Evolutionary conservation across 2,329 filamentous ascomycete species (phyloP).

Genomic region (Falciphora oryzae): DNA sequence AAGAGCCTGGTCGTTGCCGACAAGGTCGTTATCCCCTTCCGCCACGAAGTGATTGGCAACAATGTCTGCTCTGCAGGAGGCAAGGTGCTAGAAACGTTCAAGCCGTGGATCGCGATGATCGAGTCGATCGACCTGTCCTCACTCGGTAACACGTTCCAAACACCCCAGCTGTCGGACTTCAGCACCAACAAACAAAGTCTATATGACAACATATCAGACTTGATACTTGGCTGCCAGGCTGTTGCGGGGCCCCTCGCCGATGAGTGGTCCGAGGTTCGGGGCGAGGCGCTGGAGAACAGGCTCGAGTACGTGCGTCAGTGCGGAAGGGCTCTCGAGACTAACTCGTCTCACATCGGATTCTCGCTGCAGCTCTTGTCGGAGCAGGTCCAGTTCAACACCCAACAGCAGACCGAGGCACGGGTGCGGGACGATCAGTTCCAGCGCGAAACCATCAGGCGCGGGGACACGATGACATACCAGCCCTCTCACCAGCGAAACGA

Average conservation of each 20-base stretch:
- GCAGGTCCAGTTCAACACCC: slow-evolving; percentile 57
- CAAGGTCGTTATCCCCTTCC: slow-evolving; percentile 72
- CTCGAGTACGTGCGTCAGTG: slow-evolving; percentile 74
- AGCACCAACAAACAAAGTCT: slow-evolving; percentile 85
- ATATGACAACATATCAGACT: slow-evolving; percentile 88
- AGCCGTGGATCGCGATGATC: slow-evolving; percentile 81
- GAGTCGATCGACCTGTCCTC: slow-evolving; percentile 88
- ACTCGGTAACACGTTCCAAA: slow-evolving; percentile 71
- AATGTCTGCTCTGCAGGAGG: slow-evolving; percentile 72
- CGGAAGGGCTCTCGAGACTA: slow-evolving; percentile 75
- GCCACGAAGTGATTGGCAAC: slow-evolving; percentile 76
- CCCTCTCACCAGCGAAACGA: slow-evolving; percentile 49
- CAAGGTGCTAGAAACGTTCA: slow-evolving; percentile 81
- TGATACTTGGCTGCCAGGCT: slow-evolving; percentile 80
- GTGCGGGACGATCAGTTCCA: slow-evolving; percentile 40
- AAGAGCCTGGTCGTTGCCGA: slow-evolving; percentile 73
- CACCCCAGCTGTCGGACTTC: slow-evolving; percentile 81
- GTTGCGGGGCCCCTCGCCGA: slow-evolving; percentile 89
- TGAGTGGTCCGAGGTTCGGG: slow-evolving; percentile 91
- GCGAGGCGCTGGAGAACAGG: slow-evolving; percentile 82
- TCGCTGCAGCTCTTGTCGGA: slow-evolving; percentile 84
- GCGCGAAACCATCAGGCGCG: slow-evolving; percentile 50
- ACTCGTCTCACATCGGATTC: slow-evolving; percentile 80
- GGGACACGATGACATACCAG: slow-evolving; percentile 51
- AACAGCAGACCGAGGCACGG: slow-evolving; percentile 39